phyloP scores from a whole-genome alignment of 2,329 filamentous ascomycete genomes.

The Pseudogymnoascus sp. region DNA sequence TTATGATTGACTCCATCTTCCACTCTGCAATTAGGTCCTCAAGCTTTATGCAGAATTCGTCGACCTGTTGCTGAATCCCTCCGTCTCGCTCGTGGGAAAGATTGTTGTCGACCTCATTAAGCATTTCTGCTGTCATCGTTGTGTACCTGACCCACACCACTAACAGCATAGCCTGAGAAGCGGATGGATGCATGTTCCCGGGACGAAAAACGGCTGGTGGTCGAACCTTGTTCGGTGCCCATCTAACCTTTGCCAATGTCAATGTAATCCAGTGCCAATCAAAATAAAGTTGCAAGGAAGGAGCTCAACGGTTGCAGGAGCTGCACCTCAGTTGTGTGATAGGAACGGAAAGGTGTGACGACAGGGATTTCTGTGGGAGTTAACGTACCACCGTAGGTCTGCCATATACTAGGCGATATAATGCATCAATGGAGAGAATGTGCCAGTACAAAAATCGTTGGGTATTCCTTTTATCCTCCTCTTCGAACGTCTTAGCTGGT shows the following conservation, averaged over 20 bases:
- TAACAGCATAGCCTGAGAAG: neutral
- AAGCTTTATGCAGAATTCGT: constrained; percentile 2
- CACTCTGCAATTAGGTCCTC: neutral
- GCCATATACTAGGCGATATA: constrained; percentile 1
- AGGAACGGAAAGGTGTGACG: neutral
- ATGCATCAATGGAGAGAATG: neutral
- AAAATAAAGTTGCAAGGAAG: neutral
- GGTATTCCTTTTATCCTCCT: neutral
- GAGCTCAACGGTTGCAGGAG: neutral
- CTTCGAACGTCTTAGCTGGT: neutral
- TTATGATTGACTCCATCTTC: constrained; percentile 5
- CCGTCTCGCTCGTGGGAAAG: neutral
- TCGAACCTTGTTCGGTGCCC: neutral
- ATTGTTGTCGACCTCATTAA: neutral
- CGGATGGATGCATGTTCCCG: neutral
- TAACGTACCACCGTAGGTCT: neutral
- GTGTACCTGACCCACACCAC: neutral
- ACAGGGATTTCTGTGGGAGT: neutral
- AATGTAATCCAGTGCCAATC: neutral
- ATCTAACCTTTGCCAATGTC: constrained; percentile 2
- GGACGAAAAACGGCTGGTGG: neutral
- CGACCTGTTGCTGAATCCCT: neutral
- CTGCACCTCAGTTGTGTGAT: neutral
- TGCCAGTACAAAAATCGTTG: neutral
- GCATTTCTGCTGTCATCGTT: neutral